Evolutionary conservation across 345 rosid genomes (phyloP).

Genomic region (Theobroma cacao): DNA sequence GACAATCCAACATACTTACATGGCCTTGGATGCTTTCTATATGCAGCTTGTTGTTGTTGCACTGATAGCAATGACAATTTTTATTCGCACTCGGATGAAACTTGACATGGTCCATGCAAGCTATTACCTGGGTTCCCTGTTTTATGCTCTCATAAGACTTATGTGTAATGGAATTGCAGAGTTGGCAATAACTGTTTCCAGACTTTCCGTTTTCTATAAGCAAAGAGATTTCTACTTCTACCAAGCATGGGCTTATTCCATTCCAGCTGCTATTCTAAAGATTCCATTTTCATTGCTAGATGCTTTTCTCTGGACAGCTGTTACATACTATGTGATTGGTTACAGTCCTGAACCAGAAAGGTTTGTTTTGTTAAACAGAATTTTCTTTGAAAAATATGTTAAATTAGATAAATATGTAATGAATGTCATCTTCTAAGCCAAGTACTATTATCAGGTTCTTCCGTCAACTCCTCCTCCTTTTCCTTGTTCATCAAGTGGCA

Average conservation of each 20-base stretch:
- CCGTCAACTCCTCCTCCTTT: conserved; percentile 36
- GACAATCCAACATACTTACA: neutral
- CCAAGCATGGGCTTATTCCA: conserved; percentile 50
- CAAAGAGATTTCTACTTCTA: conserved; percentile 48
- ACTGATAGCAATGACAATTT: conserved; percentile 35
- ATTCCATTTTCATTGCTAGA: conserved; percentile 50
- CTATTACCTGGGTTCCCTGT: conserved; percentile 39
- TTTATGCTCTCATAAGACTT: conserved; percentile 36
- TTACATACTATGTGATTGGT: conserved; percentile 54
- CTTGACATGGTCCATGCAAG: conserved; percentile 31
- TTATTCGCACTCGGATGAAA: conserved; percentile 34
- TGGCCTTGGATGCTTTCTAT: neutral
- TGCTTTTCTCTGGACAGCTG: conserved; percentile 42
- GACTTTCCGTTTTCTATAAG: conserved; percentile 47
- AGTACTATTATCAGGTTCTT: conserved; percentile 37
- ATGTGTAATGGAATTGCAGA: conserved; percentile 36
- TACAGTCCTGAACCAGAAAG: conserved; percentile 50
- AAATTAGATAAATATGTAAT: neutral
- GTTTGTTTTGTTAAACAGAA: conserved; percentile 11
- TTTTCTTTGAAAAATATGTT: neutral
- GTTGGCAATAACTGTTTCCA: conserved; percentile 34
- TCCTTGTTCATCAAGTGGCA: conserved; percentile 44
- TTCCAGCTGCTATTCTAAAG: conserved; percentile 42
- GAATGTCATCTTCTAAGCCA: conserved; percentile 1
- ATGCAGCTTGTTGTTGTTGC: conserved; percentile 42